Conservation (phyloP, 2,329 filamentous ascomycete genomes). For the Phoma sp. region DNA sequence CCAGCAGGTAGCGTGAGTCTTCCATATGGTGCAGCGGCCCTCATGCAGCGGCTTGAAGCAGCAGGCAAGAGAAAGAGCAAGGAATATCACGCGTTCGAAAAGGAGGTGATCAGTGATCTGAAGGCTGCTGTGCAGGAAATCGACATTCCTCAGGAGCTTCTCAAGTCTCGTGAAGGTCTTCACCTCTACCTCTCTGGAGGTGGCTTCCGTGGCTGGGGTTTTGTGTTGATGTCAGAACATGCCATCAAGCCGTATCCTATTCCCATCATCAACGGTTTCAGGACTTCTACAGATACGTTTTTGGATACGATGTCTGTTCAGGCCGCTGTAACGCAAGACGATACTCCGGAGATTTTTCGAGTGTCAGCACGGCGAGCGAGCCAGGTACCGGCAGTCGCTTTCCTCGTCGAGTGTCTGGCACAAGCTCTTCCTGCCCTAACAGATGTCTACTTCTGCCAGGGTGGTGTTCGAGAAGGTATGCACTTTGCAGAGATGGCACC, state of each 20-base stretch:
- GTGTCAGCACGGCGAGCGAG: constrained; percentile 79
- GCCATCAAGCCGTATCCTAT: constrained; percentile 80
- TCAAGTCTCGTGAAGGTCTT: constrained; percentile 44
- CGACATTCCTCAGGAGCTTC: constrained; percentile 62
- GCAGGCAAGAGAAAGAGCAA: constrained; percentile 48
- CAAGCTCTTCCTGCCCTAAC: constrained; percentile 72
- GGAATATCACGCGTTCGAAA: constrained; percentile 56
- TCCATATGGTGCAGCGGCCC: constrained; percentile 73
- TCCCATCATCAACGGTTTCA: constrained; percentile 81
- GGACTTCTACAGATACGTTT: constrained; percentile 69
- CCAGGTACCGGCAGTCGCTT: constrained; percentile 84
- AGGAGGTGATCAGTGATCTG: constrained; percentile 66
- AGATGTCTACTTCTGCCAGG: constrained; percentile 81
- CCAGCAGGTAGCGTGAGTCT: constrained; percentile 66
- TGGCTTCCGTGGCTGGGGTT: constrained; percentile 90
- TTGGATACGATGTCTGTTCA: constrained; percentile 58
- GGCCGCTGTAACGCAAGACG: constrained; percentile 50
- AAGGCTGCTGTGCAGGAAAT: constrained; percentile 65
- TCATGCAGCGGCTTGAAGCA: constrained; percentile 61
- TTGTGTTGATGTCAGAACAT: constrained; percentile 83
- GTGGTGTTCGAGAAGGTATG: constrained; percentile 85
- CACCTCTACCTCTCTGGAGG: constrained; percentile 87
- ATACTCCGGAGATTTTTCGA: constrained; percentile 63
- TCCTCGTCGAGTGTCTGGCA: constrained; percentile 78
- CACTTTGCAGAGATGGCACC: constrained; percentile 74